These are phyloP conservation scores for Euphorbia celastroides DNA, from an alignment of 441 rosid genomes.

Conservation along the genomic window DNA sequence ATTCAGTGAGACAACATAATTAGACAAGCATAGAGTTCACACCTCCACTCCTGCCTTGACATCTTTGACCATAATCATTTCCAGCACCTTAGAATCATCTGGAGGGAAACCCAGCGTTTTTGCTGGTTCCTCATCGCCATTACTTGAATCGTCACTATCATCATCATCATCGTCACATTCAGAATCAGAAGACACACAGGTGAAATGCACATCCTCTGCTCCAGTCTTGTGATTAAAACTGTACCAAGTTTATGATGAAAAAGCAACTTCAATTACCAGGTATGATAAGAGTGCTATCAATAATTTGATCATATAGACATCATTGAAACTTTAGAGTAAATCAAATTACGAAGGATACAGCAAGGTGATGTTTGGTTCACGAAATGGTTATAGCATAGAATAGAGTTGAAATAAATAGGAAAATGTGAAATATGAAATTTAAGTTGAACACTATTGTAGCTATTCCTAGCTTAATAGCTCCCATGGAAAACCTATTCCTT, in stretches of 20 bases:
- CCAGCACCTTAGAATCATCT: conserved; percentile 41
- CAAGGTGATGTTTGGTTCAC: no score
- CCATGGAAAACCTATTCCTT: no score
- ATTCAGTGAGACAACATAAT: not conserved
- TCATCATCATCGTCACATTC: conserved; percentile 43
- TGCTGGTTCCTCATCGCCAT: conserved; percentile 26
- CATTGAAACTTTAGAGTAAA: not conserved
- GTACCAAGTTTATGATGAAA: conserved; percentile 14
- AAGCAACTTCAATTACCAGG: not conserved
- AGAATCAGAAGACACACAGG: conserved; percentile 38
- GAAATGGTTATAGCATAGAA: no score
- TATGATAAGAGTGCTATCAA: not conserved
- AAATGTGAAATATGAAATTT: no score
- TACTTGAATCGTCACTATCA: conserved; percentile 17
- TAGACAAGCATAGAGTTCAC: conserved; percentile 3
- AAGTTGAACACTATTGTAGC: no score
- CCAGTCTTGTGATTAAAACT: conserved; percentile 95
- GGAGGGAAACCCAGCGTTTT: conserved; percentile 26
- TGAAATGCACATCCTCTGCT: conserved; percentile 82
- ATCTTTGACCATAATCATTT: conserved; percentile 90
- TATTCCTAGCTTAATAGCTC: no score
- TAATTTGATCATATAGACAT: not conserved
- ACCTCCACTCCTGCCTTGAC: conserved; percentile 80
- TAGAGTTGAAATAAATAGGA: no score
- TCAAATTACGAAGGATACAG: not conserved